Base-by-base conservation (phyloP, 2,329 filamentous ascomycete genomes). In the Rhynchosporium graminicola region DNA sequence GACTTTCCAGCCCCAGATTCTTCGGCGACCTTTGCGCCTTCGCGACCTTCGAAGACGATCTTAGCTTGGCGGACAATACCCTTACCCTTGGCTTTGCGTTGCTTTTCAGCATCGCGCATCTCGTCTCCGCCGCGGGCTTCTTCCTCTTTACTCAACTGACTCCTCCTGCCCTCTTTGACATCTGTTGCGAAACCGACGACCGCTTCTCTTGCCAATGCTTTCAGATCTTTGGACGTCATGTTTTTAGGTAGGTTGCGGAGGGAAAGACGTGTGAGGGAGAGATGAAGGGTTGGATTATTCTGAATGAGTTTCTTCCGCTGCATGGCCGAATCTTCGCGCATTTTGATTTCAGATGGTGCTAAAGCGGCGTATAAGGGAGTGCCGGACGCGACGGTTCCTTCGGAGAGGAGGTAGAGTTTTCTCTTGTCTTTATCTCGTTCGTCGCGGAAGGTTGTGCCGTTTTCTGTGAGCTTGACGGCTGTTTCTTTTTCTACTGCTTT, bases 101-200 rank as follows among this genome's bases (percentile, higher is more conserved):
- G 82, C 55, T 84, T 85, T 73, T 99, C 95, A 3, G 91, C 90
- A 64, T 91, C 87, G 69, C 85, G 87, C 80, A 93, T 93, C 55
- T 90, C 87, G 38, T 90, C 87, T 10, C 90, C 89, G 57, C 91
- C 92, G 46, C 95, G 87, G 15, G 85, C 80, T 59, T 91, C 83
- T 75, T 99, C 96, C 72, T 99, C 95, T 73, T 90, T 92, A n/a
- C 91, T 95, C 3, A 99, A 81, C 26, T 88, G 88, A 66, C 89
- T 79, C 33, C 95, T 88, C 42, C 82, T 82, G 13, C 91, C 91
- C 33, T 82, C 82, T 74, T 93, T 96, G 68, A 94, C 92, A 71
- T 99, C 95, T 65, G 83, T 89, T 46, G 95, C 93, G 72, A 99
- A 99, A 0, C 92, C 93, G 55, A 98, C 95, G 12, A 97, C 86